Percentiles rank a stretch among this genome's conserved stretches.
phyloP scores from a whole-genome alignment of 306 rosid genomes.

The Inga leiocalycina region DNA sequence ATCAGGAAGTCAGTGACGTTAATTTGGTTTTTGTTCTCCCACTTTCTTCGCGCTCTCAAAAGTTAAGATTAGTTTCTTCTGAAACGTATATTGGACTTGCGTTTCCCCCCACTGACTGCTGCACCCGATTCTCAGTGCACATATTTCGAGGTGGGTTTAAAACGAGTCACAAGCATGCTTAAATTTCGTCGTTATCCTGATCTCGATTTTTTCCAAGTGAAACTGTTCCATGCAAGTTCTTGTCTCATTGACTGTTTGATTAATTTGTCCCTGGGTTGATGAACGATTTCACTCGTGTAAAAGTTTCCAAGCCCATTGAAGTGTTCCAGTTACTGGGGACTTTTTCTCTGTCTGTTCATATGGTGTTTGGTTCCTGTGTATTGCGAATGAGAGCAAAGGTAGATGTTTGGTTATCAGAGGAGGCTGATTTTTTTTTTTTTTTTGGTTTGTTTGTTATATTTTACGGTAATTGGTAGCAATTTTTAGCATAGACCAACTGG shows the following conservation, averaged over 20 bases:
- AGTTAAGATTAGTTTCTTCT: neutral
- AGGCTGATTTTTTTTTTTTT: neutral
- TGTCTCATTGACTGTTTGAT: slow-evolving; percentile 25
- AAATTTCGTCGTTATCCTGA: neutral
- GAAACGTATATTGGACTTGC: neutral
- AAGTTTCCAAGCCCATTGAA: neutral
- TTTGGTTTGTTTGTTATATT: neutral
- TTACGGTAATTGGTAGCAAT: neutral
- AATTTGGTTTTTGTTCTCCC: neutral
- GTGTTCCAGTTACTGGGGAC: neutral
- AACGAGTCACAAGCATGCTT: neutral
- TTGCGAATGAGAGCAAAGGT: neutral
- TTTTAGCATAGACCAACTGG: neutral
- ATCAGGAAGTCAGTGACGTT: neutral
- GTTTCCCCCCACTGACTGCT: neutral
- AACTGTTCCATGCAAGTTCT: neutral
- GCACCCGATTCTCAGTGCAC: neutral
- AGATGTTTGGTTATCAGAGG: neutral
- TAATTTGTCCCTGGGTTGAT: neutral
- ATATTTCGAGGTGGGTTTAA: neutral
- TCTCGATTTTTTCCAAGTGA: neutral
- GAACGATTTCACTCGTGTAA: neutral
- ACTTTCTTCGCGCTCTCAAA: neutral
- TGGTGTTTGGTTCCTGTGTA: slow-evolving; percentile 1
- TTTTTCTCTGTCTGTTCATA: neutral